Evolutionary conservation across 208 protist species (phyloP), one percentile per base, ranked within the genome.

Genomic region (Wallacemonas sp.): DNA sequence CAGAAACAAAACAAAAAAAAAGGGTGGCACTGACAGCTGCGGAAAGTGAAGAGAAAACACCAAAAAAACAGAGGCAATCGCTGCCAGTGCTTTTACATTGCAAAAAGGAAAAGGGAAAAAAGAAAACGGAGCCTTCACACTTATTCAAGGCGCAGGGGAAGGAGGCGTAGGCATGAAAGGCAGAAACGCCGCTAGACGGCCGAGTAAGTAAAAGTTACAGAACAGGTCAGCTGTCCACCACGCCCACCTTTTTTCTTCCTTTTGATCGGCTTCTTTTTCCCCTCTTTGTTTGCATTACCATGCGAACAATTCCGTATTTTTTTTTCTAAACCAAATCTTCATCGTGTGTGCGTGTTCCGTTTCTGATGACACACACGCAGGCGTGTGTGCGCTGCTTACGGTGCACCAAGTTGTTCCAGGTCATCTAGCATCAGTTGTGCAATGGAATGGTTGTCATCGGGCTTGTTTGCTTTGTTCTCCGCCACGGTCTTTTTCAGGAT

Each of bases 341-440:
- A 48, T 26, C 42, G 13, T 9, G 17, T 48, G 5, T 9, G 5
- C 22, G 63, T 3, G 27, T 37, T 9, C 13, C 6, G 8, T 15
- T 65, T 37, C 60, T 52, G 41, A 37, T 55, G 41, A 45, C n/a
- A 21, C 5, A n/a, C n/a, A n/a, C n/a, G n/a, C n/a, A n/a, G n/a
- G n/a, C n/a, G n/a, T n/a, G n/a, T n/a, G n/a, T n/a, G n/a, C n/a
- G n/a, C n/a, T n/a, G n/a, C n/a, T n/a, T n/a, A n/a, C n/a, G n/a
- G n/a, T n/a, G n/a, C n/a, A 15, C 33, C 29, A 33, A 50, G 36
- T 38, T 57, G 30, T 10, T 57, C 38, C 13, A 91, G 30, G 54
- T 91, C 84, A 29, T 79, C 66, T 2, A 85, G 45, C 53, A 86
- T 38, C 30, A 91, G 67, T 52, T 78, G 66, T 24, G 80, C 68